A percentile compares a stretch with the other conserved stretches of the same genome.
These are phyloP conservation scores for Penicillium salamii DNA, from an alignment of 495 filamentous ascomycete species.

Conservation along the genomic window DNA sequence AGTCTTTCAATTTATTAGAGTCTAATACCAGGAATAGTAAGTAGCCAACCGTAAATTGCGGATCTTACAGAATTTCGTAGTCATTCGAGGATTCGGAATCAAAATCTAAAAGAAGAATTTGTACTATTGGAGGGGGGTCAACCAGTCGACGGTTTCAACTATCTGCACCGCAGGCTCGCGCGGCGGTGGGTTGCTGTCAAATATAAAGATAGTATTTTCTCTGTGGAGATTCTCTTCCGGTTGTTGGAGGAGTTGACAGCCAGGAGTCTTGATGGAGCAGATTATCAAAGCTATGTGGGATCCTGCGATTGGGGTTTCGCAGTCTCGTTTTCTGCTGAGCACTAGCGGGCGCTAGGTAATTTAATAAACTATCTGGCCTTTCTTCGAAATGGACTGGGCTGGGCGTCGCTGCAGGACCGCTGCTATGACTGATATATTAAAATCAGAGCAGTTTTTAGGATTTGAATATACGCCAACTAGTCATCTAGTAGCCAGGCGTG, in stretches of 20 bases:
- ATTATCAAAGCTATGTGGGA: slow-evolving; percentile 42
- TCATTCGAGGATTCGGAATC: slow-evolving; percentile 48
- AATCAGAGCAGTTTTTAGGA: not conserved
- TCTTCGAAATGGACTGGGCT: slow-evolving; percentile 35
- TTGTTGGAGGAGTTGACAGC: slow-evolving; percentile 20
- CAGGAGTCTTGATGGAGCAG: slow-evolving; percentile 37
- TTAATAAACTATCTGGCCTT: slow-evolving; percentile 17
- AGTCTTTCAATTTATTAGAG: not conserved
- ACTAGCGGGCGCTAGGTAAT: slow-evolving; percentile 2
- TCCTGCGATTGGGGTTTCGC: slow-evolving; percentile 25
- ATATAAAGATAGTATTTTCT: slow-evolving; percentile 61
- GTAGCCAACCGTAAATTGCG: slow-evolving; percentile 85
- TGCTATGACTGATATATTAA: slow-evolving; percentile 28
- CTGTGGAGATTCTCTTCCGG: slow-evolving; percentile 17
- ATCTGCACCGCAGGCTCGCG: slow-evolving; percentile 89
- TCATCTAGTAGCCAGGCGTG: not conserved
- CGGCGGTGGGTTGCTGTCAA: slow-evolving; percentile 86
- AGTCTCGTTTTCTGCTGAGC: slow-evolving; percentile 6
- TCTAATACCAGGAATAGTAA: slow-evolving; percentile 50
- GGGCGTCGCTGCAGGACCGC: slow-evolving; percentile 27
- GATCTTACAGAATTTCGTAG: slow-evolving; percentile 63
- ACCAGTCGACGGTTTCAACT: slow-evolving; percentile 91
- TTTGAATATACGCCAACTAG: not conserved
- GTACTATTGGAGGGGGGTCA: slow-evolving; percentile 92
- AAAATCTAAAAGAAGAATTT: slow-evolving; percentile 72